Evolutionary conservation across 805 yeast species (phyloP).

Genomic region (Wickerhamiella sorbophila): DNA sequence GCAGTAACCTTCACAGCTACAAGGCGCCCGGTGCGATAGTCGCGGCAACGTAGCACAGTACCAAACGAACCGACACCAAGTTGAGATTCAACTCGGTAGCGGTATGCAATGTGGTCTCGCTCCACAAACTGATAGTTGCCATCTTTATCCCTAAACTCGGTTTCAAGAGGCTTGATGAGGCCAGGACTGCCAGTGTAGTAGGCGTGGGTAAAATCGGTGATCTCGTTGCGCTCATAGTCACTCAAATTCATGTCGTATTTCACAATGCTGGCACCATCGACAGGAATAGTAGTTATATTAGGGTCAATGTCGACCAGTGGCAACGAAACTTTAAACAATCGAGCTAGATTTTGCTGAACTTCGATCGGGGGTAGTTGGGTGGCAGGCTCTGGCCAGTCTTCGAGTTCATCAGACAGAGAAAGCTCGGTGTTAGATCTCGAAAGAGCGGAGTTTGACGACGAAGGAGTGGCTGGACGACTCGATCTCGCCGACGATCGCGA

Average conservation of each 20-base stretch:
- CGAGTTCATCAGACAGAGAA: neutral
- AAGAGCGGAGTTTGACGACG: neutral
- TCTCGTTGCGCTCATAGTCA: neutral
- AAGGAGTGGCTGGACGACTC: neutral
- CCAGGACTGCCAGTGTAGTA: slow-evolving; percentile 36
- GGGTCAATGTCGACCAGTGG: slow-evolving; percentile 1
- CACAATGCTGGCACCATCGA: neutral
- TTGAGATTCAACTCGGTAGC: slow-evolving; percentile 45
- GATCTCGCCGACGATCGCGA: neutral
- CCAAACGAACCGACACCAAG: slow-evolving; percentile 81
- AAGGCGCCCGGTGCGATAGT: slow-evolving; percentile 41
- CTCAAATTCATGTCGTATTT: neutral
- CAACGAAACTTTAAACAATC: neutral
- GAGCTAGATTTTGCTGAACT: neutral
- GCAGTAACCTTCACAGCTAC: slow-evolving; percentile 72
- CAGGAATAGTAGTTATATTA: neutral
- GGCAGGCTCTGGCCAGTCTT: neutral
- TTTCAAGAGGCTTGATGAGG: slow-evolving; percentile 16
- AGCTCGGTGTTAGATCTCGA: neutral
- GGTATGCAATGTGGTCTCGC: slow-evolving; percentile 63
- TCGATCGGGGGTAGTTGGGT: neutral
- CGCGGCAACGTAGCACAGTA: slow-evolving; percentile 52
- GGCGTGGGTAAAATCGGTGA: slow-evolving; percentile 16
- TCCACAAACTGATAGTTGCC: slow-evolving; percentile 43
- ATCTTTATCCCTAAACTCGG: slow-evolving; percentile 30